Evolutionary conservation across 78 protist genomes (phyloP), one percentile per base, ranked within the genome.

Genomic region (Corallochytrium limacisporum): DNA sequence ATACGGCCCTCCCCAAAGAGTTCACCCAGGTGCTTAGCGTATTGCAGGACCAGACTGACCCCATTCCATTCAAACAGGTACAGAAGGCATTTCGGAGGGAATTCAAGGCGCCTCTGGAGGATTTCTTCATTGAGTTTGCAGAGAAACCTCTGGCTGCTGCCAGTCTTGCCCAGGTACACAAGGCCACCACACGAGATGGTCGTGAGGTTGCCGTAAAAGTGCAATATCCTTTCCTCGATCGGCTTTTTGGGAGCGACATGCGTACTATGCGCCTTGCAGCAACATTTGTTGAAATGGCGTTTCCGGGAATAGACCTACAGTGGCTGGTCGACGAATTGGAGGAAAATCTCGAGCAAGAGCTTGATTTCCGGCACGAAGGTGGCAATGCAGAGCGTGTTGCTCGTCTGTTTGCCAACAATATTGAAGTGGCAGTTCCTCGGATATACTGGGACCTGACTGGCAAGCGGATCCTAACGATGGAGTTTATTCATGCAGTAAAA

Each of bases 141-240:
- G n/a, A n/a, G n/a, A n/a, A n/a, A n/a, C n/a, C n/a, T n/a, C n/a
- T n/a, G n/a, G n/a, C n/a, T n/a, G n/a, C n/a, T n/a, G n/a, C n/a
- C n/a, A n/a, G n/a, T n/a, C n/a, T n/a, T n/a, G n/a, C n/a, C n/a
- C 59, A 60, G 66, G 79, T 66, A 28, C 81, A 75, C 66, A n/a
- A 50, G 22, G 81, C 81, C 1, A 32, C 61, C 24, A 68, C 67
- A 28, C 46, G 15, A 26, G 75, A 67, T 31, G 81, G 81, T 32
- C 35, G 48, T 9, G 57, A 48, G 38, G 81, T 75, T 4, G 81
- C 62, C 13, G 75, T 75, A 31, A 75, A 75, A 57, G 68, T 75
- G 37, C 73, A 75, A 55, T 69, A 53, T 12, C 65, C 71, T 0
- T 38, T 3, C 22, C 40, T 68, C 24, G 81, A 75, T 46, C 39